A percentile compares a stretch with the other conserved stretches of the same genome.
Evolutionary conservation across 2,329 filamentous ascomycete species (phyloP).

Genomic region (Apiospora pterosperma): DNA sequence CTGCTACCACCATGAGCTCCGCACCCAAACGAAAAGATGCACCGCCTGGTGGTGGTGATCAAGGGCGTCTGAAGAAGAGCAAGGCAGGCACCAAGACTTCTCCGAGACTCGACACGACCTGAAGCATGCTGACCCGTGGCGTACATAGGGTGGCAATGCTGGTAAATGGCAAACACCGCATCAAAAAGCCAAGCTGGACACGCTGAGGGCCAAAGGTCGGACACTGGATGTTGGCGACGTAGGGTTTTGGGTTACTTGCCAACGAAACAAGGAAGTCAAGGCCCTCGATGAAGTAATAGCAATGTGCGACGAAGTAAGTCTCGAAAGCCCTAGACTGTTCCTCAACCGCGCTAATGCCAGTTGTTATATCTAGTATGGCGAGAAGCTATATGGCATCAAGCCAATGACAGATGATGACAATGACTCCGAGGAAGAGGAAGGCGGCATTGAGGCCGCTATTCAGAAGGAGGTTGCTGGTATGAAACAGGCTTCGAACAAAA

Average conservation of each 20-base stretch:
- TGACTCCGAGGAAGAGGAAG: constrained; percentile 41
- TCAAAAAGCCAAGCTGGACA: constrained; percentile 47
- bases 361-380: constrained; percentile 53
- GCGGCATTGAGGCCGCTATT: constrained; percentile 73
- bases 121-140: constrained; percentile 4
- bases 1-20: constrained; percentile 23
- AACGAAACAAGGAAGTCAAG: constrained; percentile 66
- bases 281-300: constrained; percentile 64
- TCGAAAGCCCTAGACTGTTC: background rate
- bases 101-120: background rate
- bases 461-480: constrained; percentile 67
- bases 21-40: constrained; percentile 32
- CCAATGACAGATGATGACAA: constrained; percentile 28
- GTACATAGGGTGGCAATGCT: constrained; percentile 43
- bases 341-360: constrained; percentile 6
- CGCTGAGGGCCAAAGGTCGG: constrained; percentile 35
- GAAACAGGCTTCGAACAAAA: constrained; percentile 7
- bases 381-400: constrained; percentile 54
- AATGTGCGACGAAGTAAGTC: constrained; percentile 62
- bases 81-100: constrained; percentile 23
- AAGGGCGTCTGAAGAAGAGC: constrained; percentile 31
- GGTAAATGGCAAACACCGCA: constrained; percentile 62
- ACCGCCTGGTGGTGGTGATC: constrained; percentile 18
- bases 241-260: constrained; percentile 77
- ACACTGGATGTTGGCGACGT: constrained; percentile 63